Percentiles rank a stretch among this genome's conserved stretches.
These are phyloP conservation scores for Zymoseptoria ardabiliae DNA, from an alignment of 2,329 filamentous ascomycete genomes.

Conservation along the genomic window DNA sequence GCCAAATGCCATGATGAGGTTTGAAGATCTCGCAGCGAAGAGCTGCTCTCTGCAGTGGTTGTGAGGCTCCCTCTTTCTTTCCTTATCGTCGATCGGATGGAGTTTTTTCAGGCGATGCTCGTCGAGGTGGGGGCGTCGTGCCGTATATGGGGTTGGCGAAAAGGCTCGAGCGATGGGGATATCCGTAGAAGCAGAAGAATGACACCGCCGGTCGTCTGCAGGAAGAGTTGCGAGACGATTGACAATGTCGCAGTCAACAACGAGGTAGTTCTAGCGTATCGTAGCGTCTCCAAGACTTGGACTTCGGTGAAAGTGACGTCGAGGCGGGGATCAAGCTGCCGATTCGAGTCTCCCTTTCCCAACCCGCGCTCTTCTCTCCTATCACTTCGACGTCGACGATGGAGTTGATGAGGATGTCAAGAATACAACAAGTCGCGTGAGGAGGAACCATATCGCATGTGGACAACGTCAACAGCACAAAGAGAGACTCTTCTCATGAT, in stretches of 20 bases:
- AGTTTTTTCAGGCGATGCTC: neutral
- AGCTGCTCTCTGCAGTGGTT: neutral
- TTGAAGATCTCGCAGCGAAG: neutral
- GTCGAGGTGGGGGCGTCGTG: neutral
- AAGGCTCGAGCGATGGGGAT: neutral
- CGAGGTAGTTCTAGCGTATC: neutral
- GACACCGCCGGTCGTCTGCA: neutral
- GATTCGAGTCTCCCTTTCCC: neutral
- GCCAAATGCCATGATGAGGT: conserved; percentile 7
- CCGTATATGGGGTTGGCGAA: neutral
- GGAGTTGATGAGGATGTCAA: neutral
- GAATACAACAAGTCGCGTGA: neutral
- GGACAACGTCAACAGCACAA: neutral
- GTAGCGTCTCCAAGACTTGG: neutral
- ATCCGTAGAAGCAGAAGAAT: neutral
- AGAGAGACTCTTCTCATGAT: neutral
- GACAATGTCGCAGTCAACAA: neutral
- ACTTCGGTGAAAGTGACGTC: neutral
- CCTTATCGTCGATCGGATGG: neutral
- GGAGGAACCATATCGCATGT: neutral
- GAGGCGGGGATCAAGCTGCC: neutral
- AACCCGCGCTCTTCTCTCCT: neutral
- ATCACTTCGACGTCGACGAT: neutral
- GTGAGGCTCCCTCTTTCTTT: neutral
- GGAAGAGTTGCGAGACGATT: neutral